Percentiles rank a stretch among this genome's conserved stretches.
Evolutionary conservation across 2,329 filamentous ascomycete species (phyloP).

Genomic region (Botryotinia narcissicola): DNA sequence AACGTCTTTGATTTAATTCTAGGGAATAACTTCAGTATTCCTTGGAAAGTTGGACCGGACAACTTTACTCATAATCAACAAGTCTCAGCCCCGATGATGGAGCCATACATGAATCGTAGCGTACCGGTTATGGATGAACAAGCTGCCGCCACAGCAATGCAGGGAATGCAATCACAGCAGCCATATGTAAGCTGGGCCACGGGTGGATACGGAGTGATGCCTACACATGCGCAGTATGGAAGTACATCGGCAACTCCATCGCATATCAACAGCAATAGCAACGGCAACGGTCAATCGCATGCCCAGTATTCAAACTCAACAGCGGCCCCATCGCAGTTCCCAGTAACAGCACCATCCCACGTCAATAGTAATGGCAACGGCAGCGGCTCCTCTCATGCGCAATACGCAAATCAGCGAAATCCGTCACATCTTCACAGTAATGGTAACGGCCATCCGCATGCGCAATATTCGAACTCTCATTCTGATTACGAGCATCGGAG

Average conservation of each 20-base stretch:
- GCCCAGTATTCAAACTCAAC: not conserved
- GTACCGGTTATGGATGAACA: not conserved
- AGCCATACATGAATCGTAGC: not conserved
- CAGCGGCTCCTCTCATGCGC: not conserved
- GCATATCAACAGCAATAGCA: not conserved
- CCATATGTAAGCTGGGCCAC: not conserved
- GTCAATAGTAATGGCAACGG: not conserved
- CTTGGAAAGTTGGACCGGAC: slow-evolving; percentile 11
- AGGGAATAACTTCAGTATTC: not conserved
- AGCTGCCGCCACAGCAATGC: not conserved
- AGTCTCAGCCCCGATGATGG: slow-evolving; percentile 2
- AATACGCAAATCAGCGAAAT: not conserved
- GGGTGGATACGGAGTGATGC: not conserved
- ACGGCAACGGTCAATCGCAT: not conserved
- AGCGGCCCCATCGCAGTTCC: not conserved
- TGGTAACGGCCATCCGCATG: not conserved
- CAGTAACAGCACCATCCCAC: not conserved
- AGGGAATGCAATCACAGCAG: slow-evolving; percentile 3
- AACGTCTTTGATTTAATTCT: slow-evolving; percentile 11
- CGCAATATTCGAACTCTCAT: not conserved
- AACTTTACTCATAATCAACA: not conserved
- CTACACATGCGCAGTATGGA: not conserved
- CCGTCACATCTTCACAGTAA: not conserved
- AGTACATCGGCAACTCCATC: not conserved
- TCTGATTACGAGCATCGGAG: not conserved